These are phyloP conservation scores for Gossypium turneri DNA, from an alignment of 345 rosid genomes.

Conservation along the genomic window DNA sequence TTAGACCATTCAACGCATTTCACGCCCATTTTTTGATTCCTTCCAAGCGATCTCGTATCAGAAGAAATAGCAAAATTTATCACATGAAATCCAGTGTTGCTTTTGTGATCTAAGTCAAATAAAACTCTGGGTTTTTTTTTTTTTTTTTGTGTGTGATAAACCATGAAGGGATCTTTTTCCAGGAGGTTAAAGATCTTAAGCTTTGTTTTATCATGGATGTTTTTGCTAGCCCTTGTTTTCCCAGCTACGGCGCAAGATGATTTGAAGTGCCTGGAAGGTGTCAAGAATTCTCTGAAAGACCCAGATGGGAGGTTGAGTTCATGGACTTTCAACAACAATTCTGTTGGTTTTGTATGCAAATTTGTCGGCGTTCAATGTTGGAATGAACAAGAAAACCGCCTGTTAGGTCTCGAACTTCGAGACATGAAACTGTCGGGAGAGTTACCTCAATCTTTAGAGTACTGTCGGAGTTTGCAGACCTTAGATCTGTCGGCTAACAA, in stretches of 20 bases:
- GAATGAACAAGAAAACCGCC: constrained; percentile 71
- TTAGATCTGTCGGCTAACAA: constrained; percentile 67
- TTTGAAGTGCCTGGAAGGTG: constrained; percentile 59
- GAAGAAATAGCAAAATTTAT: not conserved
- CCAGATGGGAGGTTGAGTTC: constrained; percentile 46
- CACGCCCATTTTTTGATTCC: not conserved
- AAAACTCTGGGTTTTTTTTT: not conserved
- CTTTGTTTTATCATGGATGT: not conserved
- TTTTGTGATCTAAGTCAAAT: not conserved
- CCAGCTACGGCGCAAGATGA: constrained; percentile 58
- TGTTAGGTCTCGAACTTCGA: constrained; percentile 45
- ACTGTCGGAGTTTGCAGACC: constrained; percentile 59
- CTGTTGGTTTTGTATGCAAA: constrained; percentile 56
- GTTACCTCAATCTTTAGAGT: constrained; percentile 58
- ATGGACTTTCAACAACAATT: constrained; percentile 59
- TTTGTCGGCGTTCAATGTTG: constrained; percentile 80
- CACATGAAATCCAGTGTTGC: not conserved
- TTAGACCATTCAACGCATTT: constrained; percentile 1
- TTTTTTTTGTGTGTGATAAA: not conserved
- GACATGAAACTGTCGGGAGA: constrained; percentile 57
- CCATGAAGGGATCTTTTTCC: constrained; percentile 7
- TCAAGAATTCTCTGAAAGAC: constrained; percentile 38
- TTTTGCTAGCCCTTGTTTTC: constrained; percentile 14
- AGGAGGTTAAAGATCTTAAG: not conserved
- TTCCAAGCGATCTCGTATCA: not conserved